These are phyloP conservation scores for Ilyonectria sp. DNA, from an alignment of 2,329 filamentous ascomycete genomes.

Conservation along the genomic window DNA sequence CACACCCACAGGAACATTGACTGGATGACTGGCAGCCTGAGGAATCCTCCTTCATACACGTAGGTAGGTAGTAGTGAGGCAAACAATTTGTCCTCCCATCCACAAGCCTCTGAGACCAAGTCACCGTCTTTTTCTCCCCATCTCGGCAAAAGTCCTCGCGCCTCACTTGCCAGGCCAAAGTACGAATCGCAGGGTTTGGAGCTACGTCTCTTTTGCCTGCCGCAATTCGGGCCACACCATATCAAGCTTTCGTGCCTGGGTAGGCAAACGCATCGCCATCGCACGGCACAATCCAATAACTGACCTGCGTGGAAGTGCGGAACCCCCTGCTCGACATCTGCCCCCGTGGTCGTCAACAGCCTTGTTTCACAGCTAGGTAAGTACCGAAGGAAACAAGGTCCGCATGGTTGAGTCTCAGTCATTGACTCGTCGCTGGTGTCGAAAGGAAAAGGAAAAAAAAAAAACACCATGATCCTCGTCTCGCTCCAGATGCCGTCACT, in stretches of 20 bases:
- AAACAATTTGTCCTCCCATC: not conserved
- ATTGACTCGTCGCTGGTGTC: constrained; percentile 2
- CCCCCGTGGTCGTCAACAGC: constrained; percentile 1
- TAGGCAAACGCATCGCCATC: not conserved
- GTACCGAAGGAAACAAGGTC: constrained; percentile 4
- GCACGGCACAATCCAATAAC: not conserved
- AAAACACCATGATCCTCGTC: constrained; percentile 1
- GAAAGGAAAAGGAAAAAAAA: not conserved
- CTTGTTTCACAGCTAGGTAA: constrained; percentile 12
- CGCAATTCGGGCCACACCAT: constrained; percentile 3
- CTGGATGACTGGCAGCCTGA: not conserved
- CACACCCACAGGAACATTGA: not conserved
- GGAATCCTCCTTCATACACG: not conserved
- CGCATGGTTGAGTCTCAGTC: constrained; percentile 8
- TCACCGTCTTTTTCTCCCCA: not conserved
- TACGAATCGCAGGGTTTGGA: not conserved
- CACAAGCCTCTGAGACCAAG: not conserved
- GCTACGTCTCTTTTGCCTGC: not conserved
- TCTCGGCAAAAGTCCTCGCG: not conserved
- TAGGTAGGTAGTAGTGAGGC: not conserved
- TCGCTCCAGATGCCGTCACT: constrained; percentile 9
- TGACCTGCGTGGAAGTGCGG: constrained; percentile 8
- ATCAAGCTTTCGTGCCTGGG: constrained; percentile 19
- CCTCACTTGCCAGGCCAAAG: not conserved
- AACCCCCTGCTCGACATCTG: not conserved